Conservation (phyloP, 164 flowering plant species). For the Macadamia tetraphylla region DNA sequence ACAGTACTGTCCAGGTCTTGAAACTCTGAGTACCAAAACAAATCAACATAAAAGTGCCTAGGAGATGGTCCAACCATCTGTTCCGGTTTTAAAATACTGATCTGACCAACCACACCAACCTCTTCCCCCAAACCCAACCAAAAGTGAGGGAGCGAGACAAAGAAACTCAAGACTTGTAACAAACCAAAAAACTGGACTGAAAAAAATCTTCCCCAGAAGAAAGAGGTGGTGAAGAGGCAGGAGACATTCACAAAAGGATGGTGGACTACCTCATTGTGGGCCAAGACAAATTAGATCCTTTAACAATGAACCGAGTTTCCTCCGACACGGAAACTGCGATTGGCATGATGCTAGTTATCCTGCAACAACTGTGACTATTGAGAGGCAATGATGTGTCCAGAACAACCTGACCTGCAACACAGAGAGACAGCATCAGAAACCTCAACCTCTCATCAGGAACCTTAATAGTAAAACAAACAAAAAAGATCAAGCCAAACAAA, state of each 20-base stretch:
- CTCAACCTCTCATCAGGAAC: not conserved
- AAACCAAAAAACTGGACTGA: not conserved
- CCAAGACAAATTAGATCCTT: slow-evolving; percentile 48
- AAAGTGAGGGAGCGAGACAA: too few relatives aligned
- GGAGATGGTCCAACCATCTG: too few relatives aligned
- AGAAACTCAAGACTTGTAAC: not conserved
- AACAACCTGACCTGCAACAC: slow-evolving; percentile 64
- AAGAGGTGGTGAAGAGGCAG: not conserved
- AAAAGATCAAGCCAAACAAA: slow-evolving; percentile 1
- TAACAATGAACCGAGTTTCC: slow-evolving; percentile 43
- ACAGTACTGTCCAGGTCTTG: too few relatives aligned
- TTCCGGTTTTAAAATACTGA: too few relatives aligned
- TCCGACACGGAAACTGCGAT: slow-evolving; percentile 54
- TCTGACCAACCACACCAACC: too few relatives aligned
- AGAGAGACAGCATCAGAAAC: slow-evolving; percentile 8
- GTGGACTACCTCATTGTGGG: slow-evolving; percentile 44
- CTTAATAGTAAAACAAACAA: not conserved
- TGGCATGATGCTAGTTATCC: slow-evolving; percentile 57
- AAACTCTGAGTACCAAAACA: too few relatives aligned
- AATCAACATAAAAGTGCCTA: too few relatives aligned
- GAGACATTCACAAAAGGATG: not conserved
- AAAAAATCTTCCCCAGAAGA: not conserved
- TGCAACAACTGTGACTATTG: slow-evolving; percentile 25
- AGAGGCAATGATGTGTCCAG: slow-evolving; percentile 47
- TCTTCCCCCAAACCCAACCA: too few relatives aligned